phyloP scores from a whole-genome alignment of 192 early-diverging fungal species.

The Coemansia sp. region DNA sequence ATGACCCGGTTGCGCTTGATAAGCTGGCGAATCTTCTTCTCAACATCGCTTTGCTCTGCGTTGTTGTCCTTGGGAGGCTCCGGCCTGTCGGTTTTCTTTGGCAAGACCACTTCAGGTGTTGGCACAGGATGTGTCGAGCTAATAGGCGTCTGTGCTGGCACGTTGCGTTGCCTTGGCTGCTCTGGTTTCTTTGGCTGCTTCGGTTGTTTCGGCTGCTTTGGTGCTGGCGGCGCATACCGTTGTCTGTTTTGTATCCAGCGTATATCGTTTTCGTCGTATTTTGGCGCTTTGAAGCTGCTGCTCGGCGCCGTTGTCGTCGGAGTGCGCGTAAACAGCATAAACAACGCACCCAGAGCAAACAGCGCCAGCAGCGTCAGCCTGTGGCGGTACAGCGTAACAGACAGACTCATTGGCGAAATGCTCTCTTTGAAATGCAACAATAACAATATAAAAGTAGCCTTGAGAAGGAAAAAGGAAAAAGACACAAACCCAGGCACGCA shows the following conservation, averaged over 20 bases:
- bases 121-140: neutral
- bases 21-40: slow-evolving; percentile 26
- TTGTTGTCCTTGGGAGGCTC: neutral
- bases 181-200: neutral
- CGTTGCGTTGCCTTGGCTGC: neutral
- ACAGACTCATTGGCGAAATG: slow-evolving; percentile 17
- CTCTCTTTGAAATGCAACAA: neutral
- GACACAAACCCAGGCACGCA: too few species aligned
- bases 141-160: neutral
- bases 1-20: slow-evolving; percentile 47
- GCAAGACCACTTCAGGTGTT: neutral
- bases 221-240: neutral
- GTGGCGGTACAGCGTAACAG: slow-evolving; percentile 35
- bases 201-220: neutral
- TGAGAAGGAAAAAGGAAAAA: too few species aligned
- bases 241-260: slow-evolving; percentile 2
- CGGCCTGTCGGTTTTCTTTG: neutral
- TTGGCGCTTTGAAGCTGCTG: neutral
- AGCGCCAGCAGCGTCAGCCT: slow-evolving; percentile 25
- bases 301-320: neutral
- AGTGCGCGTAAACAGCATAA: slow-evolving; percentile 10
- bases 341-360: slow-evolving; percentile 15
- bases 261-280: neutral
- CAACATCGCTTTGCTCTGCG: slow-evolving; percentile 10
- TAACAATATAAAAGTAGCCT: too few species aligned